Percentiles rank a stretch among this genome's conserved stretches.
These are phyloP conservation scores for Detonula confervacea DNA, from an alignment of 352 stramenopile genomes.

Conservation along the genomic window DNA sequence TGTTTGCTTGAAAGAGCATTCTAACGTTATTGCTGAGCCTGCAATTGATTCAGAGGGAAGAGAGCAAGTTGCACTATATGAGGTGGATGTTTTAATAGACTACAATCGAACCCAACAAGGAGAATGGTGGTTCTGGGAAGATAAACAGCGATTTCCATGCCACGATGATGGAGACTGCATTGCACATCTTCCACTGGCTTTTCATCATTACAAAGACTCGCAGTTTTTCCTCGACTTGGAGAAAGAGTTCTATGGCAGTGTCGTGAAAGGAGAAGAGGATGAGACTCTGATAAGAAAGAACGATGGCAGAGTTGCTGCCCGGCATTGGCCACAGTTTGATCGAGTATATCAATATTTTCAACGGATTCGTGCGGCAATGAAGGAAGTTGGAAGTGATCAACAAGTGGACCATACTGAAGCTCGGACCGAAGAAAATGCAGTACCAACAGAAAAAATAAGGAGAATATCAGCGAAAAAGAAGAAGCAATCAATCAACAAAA, in stretches of 20 bases:
- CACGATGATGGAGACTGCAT: slow-evolving; percentile 51
- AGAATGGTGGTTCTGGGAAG: slow-evolving; percentile 59
- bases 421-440: too few species aligned
- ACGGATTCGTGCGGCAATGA: too few species aligned
- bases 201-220: slow-evolving; percentile 48
- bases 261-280: slow-evolving; percentile 19
- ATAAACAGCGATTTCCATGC: slow-evolving; percentile 38
- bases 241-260: slow-evolving; percentile 51
- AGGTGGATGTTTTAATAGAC: slow-evolving; percentile 24
- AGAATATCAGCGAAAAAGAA: too few species aligned
- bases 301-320: too few species aligned
- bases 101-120: slow-evolving; percentile 52
- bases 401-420: too few species aligned
- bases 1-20: slow-evolving; percentile 46
- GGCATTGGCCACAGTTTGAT: too few species aligned
- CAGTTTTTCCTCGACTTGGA: slow-evolving; percentile 42
- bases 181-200: slow-evolving; percentile 45
- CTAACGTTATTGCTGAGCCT: slow-evolving; percentile 25
- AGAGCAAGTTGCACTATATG: slow-evolving; percentile 36
- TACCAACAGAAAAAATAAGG: too few species aligned
- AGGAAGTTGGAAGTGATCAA: too few species aligned
- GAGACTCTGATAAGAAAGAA: slow-evolving; percentile 8
- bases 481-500: too few species aligned
- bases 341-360: too few species aligned
- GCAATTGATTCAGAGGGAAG: slow-evolving; percentile 30